phyloP scores from a whole-genome alignment of 176 grass and related monocot genomes.

The Themeda triandra region DNA sequence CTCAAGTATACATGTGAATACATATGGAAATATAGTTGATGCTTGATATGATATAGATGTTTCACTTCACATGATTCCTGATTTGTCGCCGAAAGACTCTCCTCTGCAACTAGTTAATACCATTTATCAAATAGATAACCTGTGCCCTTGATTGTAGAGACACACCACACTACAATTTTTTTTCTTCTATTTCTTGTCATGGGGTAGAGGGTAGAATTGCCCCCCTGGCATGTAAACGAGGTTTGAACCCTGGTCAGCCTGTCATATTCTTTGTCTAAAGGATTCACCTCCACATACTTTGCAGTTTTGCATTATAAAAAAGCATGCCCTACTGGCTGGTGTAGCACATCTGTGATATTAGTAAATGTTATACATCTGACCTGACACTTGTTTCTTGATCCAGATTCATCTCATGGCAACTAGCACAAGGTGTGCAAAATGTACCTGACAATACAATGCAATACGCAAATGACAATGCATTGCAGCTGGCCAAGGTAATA shows the following conservation, averaged over 20 bases:
- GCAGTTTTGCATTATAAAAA: not conserved
- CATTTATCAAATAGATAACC: not conserved
- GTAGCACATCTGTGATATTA: not conserved
- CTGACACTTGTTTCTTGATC: not conserved
- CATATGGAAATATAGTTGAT: not conserved
- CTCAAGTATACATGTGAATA: slow-evolving; percentile 6
- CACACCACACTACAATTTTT: not conserved
- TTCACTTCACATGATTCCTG: not conserved
- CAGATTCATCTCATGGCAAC: slow-evolving; percentile 77
- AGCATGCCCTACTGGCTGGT: not conserved
- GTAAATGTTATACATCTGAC: not conserved
- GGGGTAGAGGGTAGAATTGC: not conserved
- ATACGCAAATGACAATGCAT: slow-evolving; percentile 60
- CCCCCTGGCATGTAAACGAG: not conserved
- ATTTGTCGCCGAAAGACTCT: not conserved
- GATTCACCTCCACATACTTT: not conserved
- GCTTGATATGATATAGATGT: not conserved
- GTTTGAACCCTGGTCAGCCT: not conserved
- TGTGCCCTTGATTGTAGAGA: not conserved
- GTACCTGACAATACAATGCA: slow-evolving; percentile 50
- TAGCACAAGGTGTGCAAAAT: slow-evolving; percentile 71
- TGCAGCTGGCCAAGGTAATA: slow-evolving; percentile 57
- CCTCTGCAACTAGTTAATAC: not conserved
- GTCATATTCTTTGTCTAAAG: not conserved
- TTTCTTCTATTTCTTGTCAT: not conserved